Evolutionary conservation across 192 early-diverging fungal species (phyloP).

Genomic region (Cetraspora pellucida): DNA sequence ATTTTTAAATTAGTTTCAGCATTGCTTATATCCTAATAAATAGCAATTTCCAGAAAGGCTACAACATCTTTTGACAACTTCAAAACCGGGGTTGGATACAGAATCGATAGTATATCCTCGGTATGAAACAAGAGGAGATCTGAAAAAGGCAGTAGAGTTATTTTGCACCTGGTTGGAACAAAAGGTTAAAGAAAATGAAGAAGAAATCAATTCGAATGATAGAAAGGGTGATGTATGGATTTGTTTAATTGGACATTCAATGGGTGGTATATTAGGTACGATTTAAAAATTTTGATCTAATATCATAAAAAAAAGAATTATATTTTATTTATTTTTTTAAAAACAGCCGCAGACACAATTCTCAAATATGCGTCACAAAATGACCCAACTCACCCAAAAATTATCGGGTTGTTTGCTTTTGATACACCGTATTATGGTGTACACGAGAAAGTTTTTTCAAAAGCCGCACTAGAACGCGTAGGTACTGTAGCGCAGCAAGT

Average conservation of each 20-base stretch:
- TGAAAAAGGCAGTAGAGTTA: slow-evolving; percentile 48
- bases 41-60: slow-evolving; percentile 59
- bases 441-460: slow-evolving; percentile 44
- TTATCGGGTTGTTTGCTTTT: slow-evolving; percentile 57
- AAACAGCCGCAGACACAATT: slow-evolving; percentile 53
- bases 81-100: slow-evolving; percentile 44
- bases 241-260: slow-evolving; percentile 51
- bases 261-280: slow-evolving; percentile 64
- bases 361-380: slow-evolving; percentile 32
- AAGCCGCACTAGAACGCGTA: slow-evolving; percentile 24
- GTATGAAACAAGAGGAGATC: slow-evolving; percentile 58
- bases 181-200: slow-evolving; percentile 5
- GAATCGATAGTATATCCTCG: slow-evolving; percentile 55
- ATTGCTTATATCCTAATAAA: background rate
- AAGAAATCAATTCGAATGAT: background rate
- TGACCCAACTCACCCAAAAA: slow-evolving; percentile 29
- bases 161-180: slow-evolving; percentile 51
- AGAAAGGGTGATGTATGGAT: slow-evolving; percentile 36
- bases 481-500: too few species aligned
- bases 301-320: background rate
- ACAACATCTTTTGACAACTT: slow-evolving; percentile 49
- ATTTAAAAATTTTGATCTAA: background rate
- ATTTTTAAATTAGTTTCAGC: background rate
- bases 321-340: background rate
- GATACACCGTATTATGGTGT: slow-evolving; percentile 62